Percentiles rank a stretch among this genome's conserved stretches.
Evolutionary conservation across 1,139 yeast genomes (phyloP).

Genomic region (Debaryomyces nepalensis): DNA sequence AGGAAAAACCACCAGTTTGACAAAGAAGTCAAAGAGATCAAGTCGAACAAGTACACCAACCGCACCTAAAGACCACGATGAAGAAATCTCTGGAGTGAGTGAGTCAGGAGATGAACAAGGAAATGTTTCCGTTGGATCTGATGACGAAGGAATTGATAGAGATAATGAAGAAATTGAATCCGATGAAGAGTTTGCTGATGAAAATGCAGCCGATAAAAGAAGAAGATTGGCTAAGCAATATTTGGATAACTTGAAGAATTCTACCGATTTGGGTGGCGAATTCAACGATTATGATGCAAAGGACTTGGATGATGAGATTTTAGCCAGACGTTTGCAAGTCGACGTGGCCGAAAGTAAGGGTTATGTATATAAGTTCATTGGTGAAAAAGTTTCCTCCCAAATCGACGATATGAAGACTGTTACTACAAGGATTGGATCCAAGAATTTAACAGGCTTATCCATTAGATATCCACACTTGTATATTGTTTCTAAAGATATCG

Average conservation of each 20-base stretch:
- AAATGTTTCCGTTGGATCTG: constrained; percentile 22
- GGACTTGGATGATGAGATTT: constrained; percentile 85
- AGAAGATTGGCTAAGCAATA: constrained; percentile 93
- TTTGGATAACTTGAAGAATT: constrained; percentile 73
- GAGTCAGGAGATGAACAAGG: constrained; percentile 41
- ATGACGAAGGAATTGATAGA: constrained; percentile 37
- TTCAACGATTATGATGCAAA: constrained; percentile 83
- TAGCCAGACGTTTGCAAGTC: constrained; percentile 76
- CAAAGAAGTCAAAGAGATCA: constrained; percentile 21
- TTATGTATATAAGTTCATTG: constrained; percentile 70
- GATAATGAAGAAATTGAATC: constrained; percentile 50
- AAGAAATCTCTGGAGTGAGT: constrained; percentile 45
- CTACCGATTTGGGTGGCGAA: constrained; percentile 48
- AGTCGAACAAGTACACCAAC: constrained; percentile 17
- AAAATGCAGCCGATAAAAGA: constrained; percentile 91
- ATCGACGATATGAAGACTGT: constrained; percentile 42
- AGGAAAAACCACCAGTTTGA: constrained; percentile 27
- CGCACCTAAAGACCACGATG: constrained; percentile 31
- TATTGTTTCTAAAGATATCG: constrained; percentile 83
- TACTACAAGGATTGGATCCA: constrained; percentile 62
- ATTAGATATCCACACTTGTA: constrained; percentile 65
- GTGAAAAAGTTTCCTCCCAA: constrained; percentile 49
- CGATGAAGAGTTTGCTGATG: constrained; percentile 73
- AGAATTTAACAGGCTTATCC: constrained; percentile 58
- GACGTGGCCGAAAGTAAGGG: constrained; percentile 94